Conservation (phyloP, 106 monocot species). For the Platanthera guangdongensis region DNA sequence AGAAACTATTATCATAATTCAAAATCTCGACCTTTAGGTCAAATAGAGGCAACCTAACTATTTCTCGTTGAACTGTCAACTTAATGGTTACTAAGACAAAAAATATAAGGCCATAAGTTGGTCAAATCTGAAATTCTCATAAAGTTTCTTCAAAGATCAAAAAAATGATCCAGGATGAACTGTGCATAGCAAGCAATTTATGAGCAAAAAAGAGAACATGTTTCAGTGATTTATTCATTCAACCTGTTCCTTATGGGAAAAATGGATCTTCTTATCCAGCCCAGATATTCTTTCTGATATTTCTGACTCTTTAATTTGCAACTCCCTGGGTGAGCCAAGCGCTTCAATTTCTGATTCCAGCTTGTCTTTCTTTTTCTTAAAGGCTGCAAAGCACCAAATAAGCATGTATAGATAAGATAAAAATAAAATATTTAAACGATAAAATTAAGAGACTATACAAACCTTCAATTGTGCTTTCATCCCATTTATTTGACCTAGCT, state of each 20-base stretch:
- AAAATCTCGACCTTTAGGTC: neutral
- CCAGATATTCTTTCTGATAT: constrained; percentile 68
- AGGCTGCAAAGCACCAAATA: constrained; percentile 28
- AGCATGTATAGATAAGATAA: constrained; percentile 4
- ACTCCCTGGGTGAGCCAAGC: constrained; percentile 69
- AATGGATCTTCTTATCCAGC: constrained; percentile 84
- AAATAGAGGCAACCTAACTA: neutral
- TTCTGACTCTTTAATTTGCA: constrained; percentile 79
- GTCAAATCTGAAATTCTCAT: neutral
- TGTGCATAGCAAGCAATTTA: neutral
- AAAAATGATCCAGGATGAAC: neutral
- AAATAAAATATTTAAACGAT: constrained; percentile 2
- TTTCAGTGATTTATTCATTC: neutral
- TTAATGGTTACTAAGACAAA: neutral
- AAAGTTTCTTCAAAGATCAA: neutral
- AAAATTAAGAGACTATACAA: neutral
- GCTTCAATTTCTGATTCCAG: constrained; percentile 74
- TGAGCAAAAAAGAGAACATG: neutral
- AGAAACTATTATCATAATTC: neutral
- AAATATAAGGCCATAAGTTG: neutral
- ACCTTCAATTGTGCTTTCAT: constrained; percentile 78
- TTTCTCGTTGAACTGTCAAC: neutral
- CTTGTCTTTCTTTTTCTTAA: constrained; percentile 72
- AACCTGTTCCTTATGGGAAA: constrained; percentile 78
- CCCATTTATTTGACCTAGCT: constrained; percentile 99